Percentiles rank a stretch among this genome's conserved stretches.
Conservation (phyloP, 2,329 filamentous ascomycete species). For the Corynespora cassiicola region DNA sequence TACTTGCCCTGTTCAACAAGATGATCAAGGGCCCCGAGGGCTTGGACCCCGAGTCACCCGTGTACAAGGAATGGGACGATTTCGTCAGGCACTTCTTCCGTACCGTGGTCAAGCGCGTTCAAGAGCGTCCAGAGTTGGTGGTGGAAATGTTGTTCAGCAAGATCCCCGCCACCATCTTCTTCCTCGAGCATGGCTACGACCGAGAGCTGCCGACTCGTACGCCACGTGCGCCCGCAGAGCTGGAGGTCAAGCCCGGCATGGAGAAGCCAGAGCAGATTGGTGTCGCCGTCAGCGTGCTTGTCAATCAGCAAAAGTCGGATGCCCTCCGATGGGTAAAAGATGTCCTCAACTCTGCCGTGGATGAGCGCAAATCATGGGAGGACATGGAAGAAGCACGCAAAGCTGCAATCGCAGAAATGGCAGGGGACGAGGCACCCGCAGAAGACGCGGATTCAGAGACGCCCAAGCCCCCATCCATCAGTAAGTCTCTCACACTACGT, state of each 20-base stretch:
- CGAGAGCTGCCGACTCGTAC: conserved; percentile 73
- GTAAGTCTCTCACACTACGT: conserved; percentile 26
- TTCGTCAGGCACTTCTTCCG: conserved; percentile 83
- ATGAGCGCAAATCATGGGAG: conserved; percentile 80
- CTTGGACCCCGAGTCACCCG: conserved; percentile 69
- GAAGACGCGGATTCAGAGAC: conserved; percentile 43
- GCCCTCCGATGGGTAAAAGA: conserved; percentile 83
- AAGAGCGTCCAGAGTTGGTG: conserved; percentile 82
- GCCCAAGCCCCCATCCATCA: conserved; percentile 53
- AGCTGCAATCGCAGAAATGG: conserved; percentile 43
- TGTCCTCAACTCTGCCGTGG: conserved; percentile 70
- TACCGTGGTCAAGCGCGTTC: conserved; percentile 81
- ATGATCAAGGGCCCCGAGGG: conserved; percentile 90
- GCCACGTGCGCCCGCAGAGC: conserved; percentile 75
- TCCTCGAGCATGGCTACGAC: conserved; percentile 89
- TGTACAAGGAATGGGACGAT: conserved; percentile 90
- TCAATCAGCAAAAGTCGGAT: conserved; percentile 79
- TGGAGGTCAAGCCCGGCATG: conserved; percentile 79
- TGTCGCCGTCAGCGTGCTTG: conserved; percentile 78
- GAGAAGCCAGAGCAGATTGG: conserved; percentile 73
- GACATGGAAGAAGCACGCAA: conserved; percentile 69
- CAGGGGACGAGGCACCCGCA: conserved; percentile 29
- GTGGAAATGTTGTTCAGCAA: conserved; percentile 97
- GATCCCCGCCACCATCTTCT: conserved; percentile 80
- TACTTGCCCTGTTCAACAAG: conserved; percentile 83